Evolutionary conservation across 2,329 filamentous ascomycete genomes (phyloP).

Genomic region (Diaporthe aspalathi): DNA sequence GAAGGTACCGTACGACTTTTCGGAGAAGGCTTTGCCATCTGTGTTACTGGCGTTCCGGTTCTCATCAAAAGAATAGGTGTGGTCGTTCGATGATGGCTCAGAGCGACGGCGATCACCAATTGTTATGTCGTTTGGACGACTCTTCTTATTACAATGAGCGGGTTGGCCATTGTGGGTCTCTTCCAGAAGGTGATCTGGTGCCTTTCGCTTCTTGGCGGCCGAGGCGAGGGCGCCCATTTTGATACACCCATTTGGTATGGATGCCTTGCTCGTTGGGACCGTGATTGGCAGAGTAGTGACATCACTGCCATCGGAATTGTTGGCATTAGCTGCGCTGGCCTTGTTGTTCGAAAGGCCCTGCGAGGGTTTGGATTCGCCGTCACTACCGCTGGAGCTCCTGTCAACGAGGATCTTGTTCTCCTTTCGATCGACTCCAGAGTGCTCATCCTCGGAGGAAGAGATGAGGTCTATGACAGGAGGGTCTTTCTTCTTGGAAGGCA

Average conservation of each 20-base stretch:
- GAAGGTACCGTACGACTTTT: neutral
- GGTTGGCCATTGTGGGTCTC: neutral
- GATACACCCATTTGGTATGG: fast-evolving
- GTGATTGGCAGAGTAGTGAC: neutral
- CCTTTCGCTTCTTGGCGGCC: neutral
- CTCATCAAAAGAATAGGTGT: neutral
- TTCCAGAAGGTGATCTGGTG: neutral
- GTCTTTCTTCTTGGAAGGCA: neutral
- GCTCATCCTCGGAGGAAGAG: neutral
- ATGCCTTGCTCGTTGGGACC: too few relatives aligned
- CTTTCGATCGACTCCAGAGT: neutral
- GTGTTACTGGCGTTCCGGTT: too few relatives aligned
- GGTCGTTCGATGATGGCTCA: too few relatives aligned
- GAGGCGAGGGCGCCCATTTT: fast-evolving
- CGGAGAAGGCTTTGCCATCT: neutral
- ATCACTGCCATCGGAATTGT: neutral
- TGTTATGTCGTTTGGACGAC: too few relatives aligned
- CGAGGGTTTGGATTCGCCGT: too few relatives aligned
- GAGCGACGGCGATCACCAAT: too few relatives aligned
- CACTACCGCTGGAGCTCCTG: too few relatives aligned
- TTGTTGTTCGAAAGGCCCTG: too few relatives aligned
- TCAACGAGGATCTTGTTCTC: too few relatives aligned
- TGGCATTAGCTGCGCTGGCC: too few relatives aligned
- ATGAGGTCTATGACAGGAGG: neutral
- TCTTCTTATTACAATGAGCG: neutral